Conservation (phyloP, 1,284 basidiomycete genomes). For the Laetiporus sulphureus region DNA sequence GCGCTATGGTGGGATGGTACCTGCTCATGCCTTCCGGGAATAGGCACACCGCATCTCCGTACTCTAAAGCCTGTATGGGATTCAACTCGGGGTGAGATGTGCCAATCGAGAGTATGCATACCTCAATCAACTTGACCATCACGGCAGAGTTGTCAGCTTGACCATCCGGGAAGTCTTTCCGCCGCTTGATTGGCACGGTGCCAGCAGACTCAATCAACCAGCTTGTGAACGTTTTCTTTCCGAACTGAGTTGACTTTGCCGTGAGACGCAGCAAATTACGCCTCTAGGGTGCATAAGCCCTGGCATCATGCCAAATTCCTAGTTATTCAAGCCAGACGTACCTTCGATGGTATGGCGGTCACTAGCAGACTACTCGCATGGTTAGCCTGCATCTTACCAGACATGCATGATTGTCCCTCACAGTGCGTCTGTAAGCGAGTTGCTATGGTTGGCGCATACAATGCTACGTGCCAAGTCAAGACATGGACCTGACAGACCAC, state of each 20-base stretch:
- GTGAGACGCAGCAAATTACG: constrained; percentile 79
- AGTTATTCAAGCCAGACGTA: too few species aligned
- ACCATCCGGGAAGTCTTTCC: constrained; percentile 56
- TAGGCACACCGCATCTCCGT: constrained; percentile 73
- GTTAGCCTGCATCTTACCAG: neutral
- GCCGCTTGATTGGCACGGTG: constrained; percentile 73
- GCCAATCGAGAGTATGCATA: constrained; percentile 19
- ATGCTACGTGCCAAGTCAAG: constrained; percentile 30
- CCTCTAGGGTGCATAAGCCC: too few species aligned
- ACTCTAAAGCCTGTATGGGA: constrained; percentile 67
- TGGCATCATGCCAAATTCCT: too few species aligned
- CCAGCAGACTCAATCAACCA: constrained; percentile 86
- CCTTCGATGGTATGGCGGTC: constrained; percentile 62
- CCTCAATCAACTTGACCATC: constrained; percentile 65
- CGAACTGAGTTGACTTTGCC: constrained; percentile 82
- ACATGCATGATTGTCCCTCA: constrained; percentile 29
- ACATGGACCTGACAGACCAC: constrained; percentile 10
- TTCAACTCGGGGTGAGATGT: neutral
- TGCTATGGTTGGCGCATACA: constrained; percentile 78
- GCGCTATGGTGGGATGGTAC: constrained; percentile 77
- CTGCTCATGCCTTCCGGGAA: constrained; percentile 83
- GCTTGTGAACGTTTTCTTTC: constrained; percentile 73
- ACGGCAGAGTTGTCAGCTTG: constrained; percentile 58
- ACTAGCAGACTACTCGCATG: constrained; percentile 48
- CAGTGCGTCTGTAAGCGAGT: constrained; percentile 82